Evolutionary conservation across 768 basidiomycete species (phyloP).

Genomic region (Mycena leptocephala): DNA sequence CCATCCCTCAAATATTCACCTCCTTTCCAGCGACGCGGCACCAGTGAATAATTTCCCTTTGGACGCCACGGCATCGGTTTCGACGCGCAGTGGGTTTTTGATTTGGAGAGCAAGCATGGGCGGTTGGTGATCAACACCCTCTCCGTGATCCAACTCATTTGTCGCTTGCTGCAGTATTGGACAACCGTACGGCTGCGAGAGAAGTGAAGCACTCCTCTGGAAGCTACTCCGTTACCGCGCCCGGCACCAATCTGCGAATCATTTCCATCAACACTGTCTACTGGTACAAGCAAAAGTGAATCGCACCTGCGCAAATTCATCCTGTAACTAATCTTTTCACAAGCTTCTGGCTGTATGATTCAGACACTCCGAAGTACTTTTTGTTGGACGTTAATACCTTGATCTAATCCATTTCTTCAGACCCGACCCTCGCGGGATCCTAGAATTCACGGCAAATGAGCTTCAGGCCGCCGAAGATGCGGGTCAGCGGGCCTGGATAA

Average conservation of each 20-base stretch:
- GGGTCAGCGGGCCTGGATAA: slow-evolving; percentile 75
- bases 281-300: slow-evolving; percentile 75
- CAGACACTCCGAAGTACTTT: slow-evolving; percentile 58
- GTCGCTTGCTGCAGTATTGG: slow-evolving; percentile 55
- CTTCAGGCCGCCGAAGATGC: slow-evolving; percentile 74
- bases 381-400: neutral
- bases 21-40: slow-evolving; percentile 63
- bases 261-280: slow-evolving; percentile 75
- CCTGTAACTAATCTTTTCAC: neutral
- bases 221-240: slow-evolving; percentile 66
- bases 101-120: slow-evolving; percentile 68
- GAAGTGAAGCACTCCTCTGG: slow-evolving; percentile 67
- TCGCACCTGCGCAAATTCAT: neutral
- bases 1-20: neutral
- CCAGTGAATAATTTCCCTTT: slow-evolving; percentile 75
- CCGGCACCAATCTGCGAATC: slow-evolving; percentile 67
- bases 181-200: slow-evolving; percentile 56
- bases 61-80: slow-evolving; percentile 54
- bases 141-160: neutral
- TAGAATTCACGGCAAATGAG: slow-evolving; percentile 68
- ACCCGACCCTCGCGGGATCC: slow-evolving; percentile 74
- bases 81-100: slow-evolving; percentile 71
- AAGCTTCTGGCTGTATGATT: slow-evolving; percentile 77
- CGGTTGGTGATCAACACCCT: slow-evolving; percentile 48
- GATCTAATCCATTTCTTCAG: slow-evolving; percentile 35